A percentile compares a stretch with the other conserved stretches of the same genome.
phyloP scores from a whole-genome alignment of 2,329 filamentous ascomycete species.

The Fusarium veterinarium region DNA sequence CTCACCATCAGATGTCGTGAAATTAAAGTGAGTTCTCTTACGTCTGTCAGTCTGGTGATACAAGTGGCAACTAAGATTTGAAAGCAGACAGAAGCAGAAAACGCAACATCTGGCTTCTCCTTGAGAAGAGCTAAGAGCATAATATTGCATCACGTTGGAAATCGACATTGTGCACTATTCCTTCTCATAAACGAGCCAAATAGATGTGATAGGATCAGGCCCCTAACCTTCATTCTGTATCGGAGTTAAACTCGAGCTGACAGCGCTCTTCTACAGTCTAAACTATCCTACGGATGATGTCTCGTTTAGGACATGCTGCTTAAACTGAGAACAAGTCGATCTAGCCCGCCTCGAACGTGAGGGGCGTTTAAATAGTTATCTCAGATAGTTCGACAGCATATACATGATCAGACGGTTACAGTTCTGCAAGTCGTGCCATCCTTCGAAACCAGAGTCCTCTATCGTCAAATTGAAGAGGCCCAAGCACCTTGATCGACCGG shows the following conservation, averaged over 20 bases:
- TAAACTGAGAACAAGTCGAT: constrained; percentile 11
- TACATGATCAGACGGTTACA: neutral
- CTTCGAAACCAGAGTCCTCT: neutral
- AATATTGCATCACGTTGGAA: neutral
- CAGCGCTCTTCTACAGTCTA: constrained; percentile 32
- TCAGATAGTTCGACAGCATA: neutral
- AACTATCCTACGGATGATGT: constrained; percentile 17
- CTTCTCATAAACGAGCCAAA: neutral
- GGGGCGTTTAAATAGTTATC: neutral
- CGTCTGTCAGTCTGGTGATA: neutral
- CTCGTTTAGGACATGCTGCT: constrained; percentile 8
- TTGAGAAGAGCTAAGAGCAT: too few species aligned
- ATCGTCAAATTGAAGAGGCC: constrained; percentile 8
- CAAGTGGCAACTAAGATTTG: neutral
- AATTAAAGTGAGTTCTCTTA: neutral
- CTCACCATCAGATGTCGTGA: neutral
- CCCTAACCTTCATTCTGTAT: constrained; percentile 8
- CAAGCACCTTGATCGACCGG: constrained; percentile 33
- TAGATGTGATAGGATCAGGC: neutral
- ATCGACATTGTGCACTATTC: neutral
- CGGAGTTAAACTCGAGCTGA: constrained; percentile 17
- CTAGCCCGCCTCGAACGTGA: neutral
- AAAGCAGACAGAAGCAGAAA: neutral
- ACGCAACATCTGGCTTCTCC: neutral
- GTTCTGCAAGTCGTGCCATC: neutral